Evolutionary conservation across 2,329 filamentous ascomycete genomes (phyloP).

Genomic region (Fusarium oxysporum): DNA sequence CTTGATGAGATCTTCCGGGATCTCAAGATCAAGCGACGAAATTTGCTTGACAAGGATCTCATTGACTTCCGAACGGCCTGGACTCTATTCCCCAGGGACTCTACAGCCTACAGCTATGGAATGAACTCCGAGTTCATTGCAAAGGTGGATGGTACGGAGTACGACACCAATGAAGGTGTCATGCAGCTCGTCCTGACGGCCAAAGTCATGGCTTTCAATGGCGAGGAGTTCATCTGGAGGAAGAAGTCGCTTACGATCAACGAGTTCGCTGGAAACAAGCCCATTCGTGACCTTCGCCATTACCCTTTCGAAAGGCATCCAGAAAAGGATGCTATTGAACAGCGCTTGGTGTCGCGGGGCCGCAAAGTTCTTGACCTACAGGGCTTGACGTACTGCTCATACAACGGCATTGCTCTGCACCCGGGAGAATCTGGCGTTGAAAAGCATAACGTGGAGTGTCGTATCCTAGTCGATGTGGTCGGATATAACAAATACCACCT

Average conservation of each 20-base stretch:
- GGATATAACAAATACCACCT: conserved; percentile 58
- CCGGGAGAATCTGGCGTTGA: conserved; percentile 22
- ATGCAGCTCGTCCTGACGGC: conserved; percentile 44
- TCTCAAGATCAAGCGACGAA: conserved; percentile 51
- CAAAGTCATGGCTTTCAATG: conserved; percentile 55
- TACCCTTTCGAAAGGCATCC: conserved; percentile 53
- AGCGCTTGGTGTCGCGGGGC: conserved; percentile 50
- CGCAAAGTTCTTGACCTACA: conserved; percentile 57
- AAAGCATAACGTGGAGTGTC: conserved; percentile 55
- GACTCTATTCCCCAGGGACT: conserved; percentile 57
- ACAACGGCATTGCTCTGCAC: conserved; percentile 55
- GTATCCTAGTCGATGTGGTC: conserved; percentile 55
- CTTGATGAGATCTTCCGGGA: conserved; percentile 58
- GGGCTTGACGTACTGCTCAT: conserved; percentile 55
- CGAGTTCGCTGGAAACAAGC: conserved; percentile 54
- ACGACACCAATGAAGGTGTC: conserved; percentile 32
- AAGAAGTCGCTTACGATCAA: conserved; percentile 47
- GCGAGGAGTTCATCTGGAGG: conserved; percentile 56
- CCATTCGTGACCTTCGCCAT: conserved; percentile 53
- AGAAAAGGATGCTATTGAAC: conserved; percentile 46
- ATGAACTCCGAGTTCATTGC: conserved; percentile 56
- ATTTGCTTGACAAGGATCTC: conserved; percentile 53
- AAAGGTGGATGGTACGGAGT: conserved; percentile 52
- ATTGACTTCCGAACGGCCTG: conserved; percentile 57
- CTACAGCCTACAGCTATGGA: conserved; percentile 53